Evolutionary conservation across 352 stramenopile species (phyloP).

Genomic region (Pythium aristosporum): DNA sequence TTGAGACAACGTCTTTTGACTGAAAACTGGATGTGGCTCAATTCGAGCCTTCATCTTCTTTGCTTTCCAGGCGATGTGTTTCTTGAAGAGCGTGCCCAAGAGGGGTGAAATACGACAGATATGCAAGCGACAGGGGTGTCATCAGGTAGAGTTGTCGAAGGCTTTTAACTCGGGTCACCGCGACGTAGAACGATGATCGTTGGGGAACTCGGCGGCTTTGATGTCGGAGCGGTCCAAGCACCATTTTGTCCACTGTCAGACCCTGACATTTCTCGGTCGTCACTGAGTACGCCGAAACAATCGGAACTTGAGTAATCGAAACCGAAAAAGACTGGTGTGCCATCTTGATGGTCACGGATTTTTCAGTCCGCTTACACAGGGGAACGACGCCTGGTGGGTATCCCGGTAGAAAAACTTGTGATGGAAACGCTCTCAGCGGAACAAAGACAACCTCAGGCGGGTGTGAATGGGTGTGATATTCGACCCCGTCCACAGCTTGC

Average conservation of each 20-base stretch:
- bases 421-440: constrained; percentile 1
- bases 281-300: constrained; percentile 10
- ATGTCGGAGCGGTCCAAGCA: constrained; percentile 12
- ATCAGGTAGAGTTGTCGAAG: constrained; percentile 14
- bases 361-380: neutral
- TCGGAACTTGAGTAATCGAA: constrained; percentile 7
- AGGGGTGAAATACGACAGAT: constrained; percentile 13
- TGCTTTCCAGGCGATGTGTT: no score
- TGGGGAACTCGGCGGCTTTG: constrained; percentile 10
- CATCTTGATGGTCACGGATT: constrained; percentile 1
- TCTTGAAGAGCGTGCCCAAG: no score
- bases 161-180: constrained; percentile 9
- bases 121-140: constrained; percentile 2
- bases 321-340: neutral
- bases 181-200: constrained; percentile 16
- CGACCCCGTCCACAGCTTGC: neutral
- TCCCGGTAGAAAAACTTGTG: neutral
- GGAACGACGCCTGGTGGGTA: constrained; percentile 6
- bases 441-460: constrained; percentile 5
- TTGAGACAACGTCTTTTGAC: no score
- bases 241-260: constrained; percentile 13
- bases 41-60: no score
- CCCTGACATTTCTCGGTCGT: constrained; percentile 22
- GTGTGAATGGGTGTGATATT: neutral
- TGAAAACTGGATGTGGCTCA: no score